Base-by-base conservation (phyloP, 352 stramenopile genomes). In the Proteromonas lacertae region DNA sequence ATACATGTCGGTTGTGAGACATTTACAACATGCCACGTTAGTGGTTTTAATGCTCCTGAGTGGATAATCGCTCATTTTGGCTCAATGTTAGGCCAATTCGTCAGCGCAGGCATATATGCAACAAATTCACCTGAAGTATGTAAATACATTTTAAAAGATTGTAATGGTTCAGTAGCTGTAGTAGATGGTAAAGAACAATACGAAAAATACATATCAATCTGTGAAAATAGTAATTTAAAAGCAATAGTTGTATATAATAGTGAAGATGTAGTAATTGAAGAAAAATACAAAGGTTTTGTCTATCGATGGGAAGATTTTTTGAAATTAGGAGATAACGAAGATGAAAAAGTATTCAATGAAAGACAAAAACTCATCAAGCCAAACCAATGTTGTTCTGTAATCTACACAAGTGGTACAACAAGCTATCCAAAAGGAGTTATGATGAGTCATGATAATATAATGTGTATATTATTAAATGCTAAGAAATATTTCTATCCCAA, bases 361-460 rank as follows among this genome's bases (percentile, higher is more conserved):
- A 44, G 47, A 19, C 44, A 45, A 13, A 23, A 29, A 12, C 14
- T 25, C 8, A 39, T 46, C 8, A 5, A 36, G 12, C 19, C n/a
- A n/a, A n/a, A n/a, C n/a, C n/a, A n/a, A n/a, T n/a, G n/a, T n/a
- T n/a, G n/a, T n/a, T n/a, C n/a, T n/a, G n/a, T n/a, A n/a, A n/a
- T n/a, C n/a, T n/a, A n/a, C n/a, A n/a, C n/a, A n/a, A n/a, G n/a
- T n/a, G 87, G 87, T n/a, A 92, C 72, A 1, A 99, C 88, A 0
- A 88, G 67, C 14, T 58, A 68, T 10, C 86, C 88, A 16, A 98
- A 98, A 56, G 88, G 84, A 30, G 88, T 97, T 4, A 73, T 90
- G 53, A 76, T 99, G 22, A 82, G 79, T 1, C 78, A 94, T 52
- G 59, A 56, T 1, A 93, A 94, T 50, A 46, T 99, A 22, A n/a